Base-by-base conservation (phyloP, 1,284 basidiomycete species). In the Apiotrichum brassicae region DNA sequence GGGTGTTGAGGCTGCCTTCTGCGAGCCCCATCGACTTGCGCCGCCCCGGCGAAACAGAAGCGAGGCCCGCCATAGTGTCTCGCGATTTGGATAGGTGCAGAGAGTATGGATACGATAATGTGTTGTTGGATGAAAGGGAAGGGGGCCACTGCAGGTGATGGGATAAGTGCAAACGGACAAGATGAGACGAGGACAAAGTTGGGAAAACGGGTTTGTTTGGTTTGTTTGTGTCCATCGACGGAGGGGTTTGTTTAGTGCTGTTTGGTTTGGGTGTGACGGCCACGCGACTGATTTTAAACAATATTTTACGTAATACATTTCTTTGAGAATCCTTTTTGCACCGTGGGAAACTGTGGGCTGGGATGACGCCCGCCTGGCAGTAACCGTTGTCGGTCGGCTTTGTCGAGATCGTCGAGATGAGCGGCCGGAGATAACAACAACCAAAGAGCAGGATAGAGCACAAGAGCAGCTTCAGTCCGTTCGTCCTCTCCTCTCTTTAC, bases 11-110 rank as follows among this genome's bases (percentile, higher is more conserved):
- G 49, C 62, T 57, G 23, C 54, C 54, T 34, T 69, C 64, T 2
- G 46, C 32, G 11, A 66, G 52, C 0, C 58, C 59, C 19, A 62
- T 34, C 5, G 61, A 64, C 46, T 63, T 63, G 33, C 61, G 61
- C 14, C 58, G 48, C 9, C 22, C 14, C 18, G 43, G 30, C 6
- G 30, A 40, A 2, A 59, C 57, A 2, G 58, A 58, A 25, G 48
- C 53, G 57, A 61, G 61, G 28, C 16, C 44, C 20, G 14, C 5
- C 20, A 20, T 32, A 22, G 23, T 25, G 43, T 14, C 24, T 30
- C 20, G 25, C 20, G 4, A 14, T 32, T 36, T 19, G 12, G 9
- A 22, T 36, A 46, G 20, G 39, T 14, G 20, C n/a, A n/a, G n/a
- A n/a, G n/a, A n/a, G n/a, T n/a, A n/a, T n/a, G n/a, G n/a, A n/a